These are phyloP conservation scores for Epichloe gansuensis DNA, from an alignment of 2,329 filamentous ascomycete species.

Conservation along the genomic window DNA sequence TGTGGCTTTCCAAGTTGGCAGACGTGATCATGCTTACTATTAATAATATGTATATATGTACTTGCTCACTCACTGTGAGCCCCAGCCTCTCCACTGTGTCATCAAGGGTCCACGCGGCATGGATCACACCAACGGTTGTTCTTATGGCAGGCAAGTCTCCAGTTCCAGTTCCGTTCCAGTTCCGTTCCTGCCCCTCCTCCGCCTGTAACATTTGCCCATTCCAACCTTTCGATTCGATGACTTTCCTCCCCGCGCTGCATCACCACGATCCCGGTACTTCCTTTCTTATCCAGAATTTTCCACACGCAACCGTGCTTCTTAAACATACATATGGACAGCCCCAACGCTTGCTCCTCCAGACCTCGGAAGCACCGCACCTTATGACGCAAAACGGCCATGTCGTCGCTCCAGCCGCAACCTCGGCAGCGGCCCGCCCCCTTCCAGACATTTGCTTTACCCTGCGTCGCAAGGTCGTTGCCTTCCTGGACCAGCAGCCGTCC, in stretches of 20 bases:
- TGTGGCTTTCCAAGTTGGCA: too few species aligned
- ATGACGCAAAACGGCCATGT: slow-evolving; percentile 6
- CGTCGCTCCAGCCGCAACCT: slow-evolving; percentile 1
- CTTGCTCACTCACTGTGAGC: too few species aligned
- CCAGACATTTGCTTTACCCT: slow-evolving; percentile 38
- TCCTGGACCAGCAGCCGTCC: slow-evolving; percentile 47
- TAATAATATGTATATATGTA: too few species aligned
- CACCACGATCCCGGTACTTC: not conserved
- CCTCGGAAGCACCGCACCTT: not conserved
- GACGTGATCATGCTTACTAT: too few species aligned
- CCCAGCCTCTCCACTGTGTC: too few species aligned
- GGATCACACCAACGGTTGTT: too few species aligned
- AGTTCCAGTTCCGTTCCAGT: too few species aligned
- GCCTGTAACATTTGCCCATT: not conserved
- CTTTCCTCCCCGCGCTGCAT: not conserved
- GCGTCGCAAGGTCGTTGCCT: slow-evolving; percentile 48
- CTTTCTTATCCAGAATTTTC: not conserved
- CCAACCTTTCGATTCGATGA: not conserved
- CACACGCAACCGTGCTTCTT: not conserved
- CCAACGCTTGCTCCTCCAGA: not conserved
- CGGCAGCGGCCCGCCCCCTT: not conserved
- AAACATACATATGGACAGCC: too few species aligned
- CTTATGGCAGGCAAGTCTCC: too few species aligned
- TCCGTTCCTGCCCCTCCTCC: too few species aligned
- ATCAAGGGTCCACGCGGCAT: too few species aligned